Evolutionary conservation across 73 alveolate species (phyloP), one percentile per base, ranked within the genome.

Genomic region (Paramecium sexaurelia): DNA sequence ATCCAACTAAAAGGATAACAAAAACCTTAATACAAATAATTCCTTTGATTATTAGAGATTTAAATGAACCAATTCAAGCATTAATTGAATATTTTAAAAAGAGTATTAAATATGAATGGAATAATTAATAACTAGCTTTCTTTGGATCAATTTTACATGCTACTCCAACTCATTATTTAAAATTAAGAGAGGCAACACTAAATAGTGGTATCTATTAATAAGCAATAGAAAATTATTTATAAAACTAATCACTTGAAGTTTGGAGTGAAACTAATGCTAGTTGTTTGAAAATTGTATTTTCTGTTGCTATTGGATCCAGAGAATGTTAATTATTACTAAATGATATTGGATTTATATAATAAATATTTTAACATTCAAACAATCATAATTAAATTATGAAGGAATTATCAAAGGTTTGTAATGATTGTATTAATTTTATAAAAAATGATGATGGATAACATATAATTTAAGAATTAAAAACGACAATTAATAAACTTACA

Each of bases 41-140:
- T 41, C 90, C 90, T 20, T 26, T 37, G 22, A 78, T 78, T 7
- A 33, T 78, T 19, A 39, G 90, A 78, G 90, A 78, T 78, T 19
- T 78, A 11, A 6, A 43, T 9, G 68, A 78, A 41, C 68, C 75
- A 29, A 39, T 78, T 1, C 8, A 41, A 26, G 40, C 73, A 20
- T 43, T 78, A 43, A 41, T 78, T 41, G 19, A 37, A 22, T 45
- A 78, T 43, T 78, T 78, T 45, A 41, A 39, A 20, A 45, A 24
- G 15, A 39, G 24, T 15, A 71, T 71, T 33, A 29, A 40, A 27
- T 71, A 24, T 43, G 71, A 78, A 78, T 78, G 71, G 55, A 29
- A 41, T 7, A 45, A 78, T 71, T 9, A 78, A 78, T 33, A 37
- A 41, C 24, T 78, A 22, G 55, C 40, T 19, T 19, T 40, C 7